Conservation (phyloP, 495 filamentous ascomycete genomes). For the Immersiella caudata region DNA sequence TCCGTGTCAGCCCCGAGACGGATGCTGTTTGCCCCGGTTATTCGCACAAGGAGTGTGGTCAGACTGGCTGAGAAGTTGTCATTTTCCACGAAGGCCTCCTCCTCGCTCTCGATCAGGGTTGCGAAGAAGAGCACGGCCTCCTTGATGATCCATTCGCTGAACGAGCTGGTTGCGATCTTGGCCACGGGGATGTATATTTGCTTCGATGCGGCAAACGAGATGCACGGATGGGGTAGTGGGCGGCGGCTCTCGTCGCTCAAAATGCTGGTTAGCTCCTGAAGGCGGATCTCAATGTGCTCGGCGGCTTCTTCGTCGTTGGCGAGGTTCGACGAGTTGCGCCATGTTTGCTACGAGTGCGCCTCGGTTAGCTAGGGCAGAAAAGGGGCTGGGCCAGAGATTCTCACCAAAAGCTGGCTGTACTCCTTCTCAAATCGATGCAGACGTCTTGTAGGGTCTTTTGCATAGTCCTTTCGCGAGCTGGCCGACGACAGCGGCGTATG, state of each 20-base stretch:
- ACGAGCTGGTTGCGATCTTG: conserved; percentile 77
- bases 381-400: conserved; percentile 18
- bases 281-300: conserved; percentile 55
- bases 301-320: conserved; percentile 56
- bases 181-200: conserved; percentile 86
- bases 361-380: conserved; percentile 7
- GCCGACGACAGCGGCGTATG: conserved; percentile 67
- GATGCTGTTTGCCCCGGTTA: conserved; percentile 63
- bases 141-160: conserved; percentile 76
- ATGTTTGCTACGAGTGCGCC: conserved; percentile 65
- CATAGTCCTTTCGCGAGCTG: conserved; percentile 59
- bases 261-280: conserved; percentile 71
- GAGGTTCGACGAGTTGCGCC: conserved; percentile 66
- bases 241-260: conserved; percentile 87
- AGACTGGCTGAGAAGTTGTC: conserved; percentile 80
- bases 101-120: conserved; percentile 91
- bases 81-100: conserved; percentile 88
- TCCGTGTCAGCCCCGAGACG: conserved; percentile 71
- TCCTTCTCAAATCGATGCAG: conserved; percentile 87
- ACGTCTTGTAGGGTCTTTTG: conserved; percentile 80
- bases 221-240: conserved; percentile 84
- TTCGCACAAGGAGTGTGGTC: conserved; percentile 75
- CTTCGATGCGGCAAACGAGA: conserved; percentile 77
- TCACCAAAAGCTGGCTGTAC: conserved; percentile 82
- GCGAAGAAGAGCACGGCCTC: conserved; percentile 85